These are phyloP conservation scores for Cetraspora pellucida DNA, from an alignment of 192 early-diverging fungal genomes.

Conservation along the genomic window DNA sequence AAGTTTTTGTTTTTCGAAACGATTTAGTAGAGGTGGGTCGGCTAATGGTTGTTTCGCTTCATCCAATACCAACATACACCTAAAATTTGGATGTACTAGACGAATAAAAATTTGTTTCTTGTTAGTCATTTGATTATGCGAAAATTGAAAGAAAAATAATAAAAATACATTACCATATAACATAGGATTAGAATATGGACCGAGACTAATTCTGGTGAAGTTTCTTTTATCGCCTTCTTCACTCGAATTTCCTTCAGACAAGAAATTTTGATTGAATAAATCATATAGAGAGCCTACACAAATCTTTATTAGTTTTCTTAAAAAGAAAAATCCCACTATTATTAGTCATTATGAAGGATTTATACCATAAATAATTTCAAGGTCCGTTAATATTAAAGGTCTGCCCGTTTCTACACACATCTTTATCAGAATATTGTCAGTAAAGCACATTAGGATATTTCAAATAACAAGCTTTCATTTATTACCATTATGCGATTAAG, in stretches of 20 bases:
- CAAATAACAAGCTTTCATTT: background rate
- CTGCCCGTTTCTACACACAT: slow-evolving; percentile 31
- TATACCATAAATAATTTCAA: slow-evolving; percentile 20
- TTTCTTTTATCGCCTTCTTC: slow-evolving; percentile 2
- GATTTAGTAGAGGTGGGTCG: slow-evolving; percentile 9
- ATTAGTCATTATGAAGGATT: background rate
- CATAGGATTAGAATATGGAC: slow-evolving; percentile 30
- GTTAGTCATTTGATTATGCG: too few relatives aligned
- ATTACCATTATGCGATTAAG: slow-evolving; percentile 25
- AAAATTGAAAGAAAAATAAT: too few relatives aligned
- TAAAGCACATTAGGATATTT: background rate
- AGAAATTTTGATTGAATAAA: slow-evolving; percentile 35
- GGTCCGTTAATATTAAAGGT: slow-evolving; percentile 31
- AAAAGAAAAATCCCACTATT: too few relatives aligned
- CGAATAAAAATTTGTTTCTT: too few relatives aligned
- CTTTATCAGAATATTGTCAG: background rate
- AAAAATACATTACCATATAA: slow-evolving; percentile 4
- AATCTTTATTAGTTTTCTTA: too few relatives aligned
- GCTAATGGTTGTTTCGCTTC: background rate
- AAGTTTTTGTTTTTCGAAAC: slow-evolving; percentile 27
- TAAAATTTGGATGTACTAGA: background rate
- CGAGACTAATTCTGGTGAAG: slow-evolving; percentile 8
- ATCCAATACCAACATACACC: slow-evolving; percentile 29
- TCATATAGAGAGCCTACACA: slow-evolving; percentile 30
- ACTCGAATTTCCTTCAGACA: background rate